Evolutionary conservation across 345 rosid genomes (phyloP), one percentile per base, ranked within the genome.

Genomic region (Hirschfeldia incana): DNA sequence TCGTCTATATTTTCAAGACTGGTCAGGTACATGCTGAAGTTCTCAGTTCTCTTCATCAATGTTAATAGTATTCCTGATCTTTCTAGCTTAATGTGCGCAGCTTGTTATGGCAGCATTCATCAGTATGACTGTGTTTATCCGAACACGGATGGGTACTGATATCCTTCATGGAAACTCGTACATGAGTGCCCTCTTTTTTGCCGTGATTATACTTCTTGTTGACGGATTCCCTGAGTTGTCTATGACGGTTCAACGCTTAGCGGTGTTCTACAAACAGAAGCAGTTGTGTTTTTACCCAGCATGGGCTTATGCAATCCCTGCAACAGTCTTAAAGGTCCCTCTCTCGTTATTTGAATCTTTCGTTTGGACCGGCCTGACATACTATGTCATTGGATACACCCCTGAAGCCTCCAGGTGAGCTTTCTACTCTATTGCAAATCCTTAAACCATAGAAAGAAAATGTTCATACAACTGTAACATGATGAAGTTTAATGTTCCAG

Each of bases 261-360:
- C 94, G 2, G 91, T 94, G 81, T 94, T 94, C 83, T 94, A 88
- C 90, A 94, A 94, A 88, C 97, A 94, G 76, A 87, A 94, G 74
- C 93, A 94, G 82, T 80, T 88, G 67, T 88, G 88, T 46, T 94
- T 92, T 83, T 94, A 82, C 78, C 97, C 98, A 65, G 27, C 97
- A 13, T 94, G 98, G 98, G 91, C 97, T 34, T 94, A 92, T 80
- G 88, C 94, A 65, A 78, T 92, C 42, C 97, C 97, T 15, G 74
- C 91, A 53, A 90, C 93, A 89, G 83, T 94, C 68, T 87, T 92
- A n/a, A 94, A 91, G 82, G 88, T 92, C 71, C 98, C 98, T 6
- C 72, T 89, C 72, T 68, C 93, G 9, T 51, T 88, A 16, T 37
- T 89, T 0, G 97, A 91, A 70, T 88, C 89, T 49, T 83, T 85